Conservation (phyloP, 202 grass and related monocot genomes). For the Cymbopogon flexuosus region DNA sequence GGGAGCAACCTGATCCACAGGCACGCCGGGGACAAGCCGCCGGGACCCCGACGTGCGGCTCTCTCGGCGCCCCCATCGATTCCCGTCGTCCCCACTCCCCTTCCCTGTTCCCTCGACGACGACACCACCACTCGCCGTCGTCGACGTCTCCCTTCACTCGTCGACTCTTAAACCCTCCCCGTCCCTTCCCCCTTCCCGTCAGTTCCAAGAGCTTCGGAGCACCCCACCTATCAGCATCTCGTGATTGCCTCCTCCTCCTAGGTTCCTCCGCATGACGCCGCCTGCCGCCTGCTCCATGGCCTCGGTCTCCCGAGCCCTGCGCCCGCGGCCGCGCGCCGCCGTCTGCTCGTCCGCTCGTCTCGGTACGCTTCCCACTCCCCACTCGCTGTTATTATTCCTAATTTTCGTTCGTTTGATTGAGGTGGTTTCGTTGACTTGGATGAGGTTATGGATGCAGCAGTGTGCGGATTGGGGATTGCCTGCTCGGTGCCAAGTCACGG, state of each 20-base stretch:
- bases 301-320: constrained; percentile 65
- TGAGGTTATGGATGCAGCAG: constrained; percentile 19
- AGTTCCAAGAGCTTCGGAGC: constrained; percentile 14
- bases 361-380: neutral
- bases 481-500: constrained; percentile 28
- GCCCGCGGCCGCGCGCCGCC: constrained; percentile 7
- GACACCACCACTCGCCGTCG: neutral
- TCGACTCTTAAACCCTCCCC: no score
- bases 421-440: constrained; percentile 2
- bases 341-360: neutral
- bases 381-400: neutral
- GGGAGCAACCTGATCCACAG: constrained; percentile 32
- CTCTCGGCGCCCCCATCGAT: constrained; percentile 15
- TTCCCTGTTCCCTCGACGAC: neutral
- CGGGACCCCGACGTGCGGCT: constrained; percentile 35
- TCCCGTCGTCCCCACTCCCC: constrained; percentile 17
- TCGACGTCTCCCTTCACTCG: neutral
- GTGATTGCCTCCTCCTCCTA: neutral
- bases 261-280: constrained; percentile 16
- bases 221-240: neutral
- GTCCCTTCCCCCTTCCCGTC: neutral
- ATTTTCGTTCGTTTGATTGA: neutral
- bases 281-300: constrained; percentile 44
- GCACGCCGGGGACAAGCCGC: constrained; percentile 8
- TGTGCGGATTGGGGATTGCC: constrained; percentile 29